A percentile compares a stretch with the other conserved stretches of the same genome.
Conservation (phyloP, 352 stramenopile species). For the Thraustotheca clavata region DNA sequence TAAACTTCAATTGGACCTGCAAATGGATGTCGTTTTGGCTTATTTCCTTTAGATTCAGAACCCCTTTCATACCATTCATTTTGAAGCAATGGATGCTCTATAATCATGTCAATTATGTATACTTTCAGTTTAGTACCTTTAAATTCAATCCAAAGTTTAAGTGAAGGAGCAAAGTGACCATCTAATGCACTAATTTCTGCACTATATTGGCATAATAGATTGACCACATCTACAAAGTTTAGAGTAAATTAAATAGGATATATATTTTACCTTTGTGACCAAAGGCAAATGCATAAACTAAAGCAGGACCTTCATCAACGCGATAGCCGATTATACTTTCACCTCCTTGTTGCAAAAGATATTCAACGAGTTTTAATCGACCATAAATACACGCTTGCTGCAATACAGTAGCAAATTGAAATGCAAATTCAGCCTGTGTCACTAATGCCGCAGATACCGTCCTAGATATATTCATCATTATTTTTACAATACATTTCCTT, state of each 20-base stretch:
- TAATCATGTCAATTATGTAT: too few species aligned
- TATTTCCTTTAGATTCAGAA: not conserved
- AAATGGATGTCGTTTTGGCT: not conserved
- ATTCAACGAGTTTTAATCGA: conserved; percentile 31
- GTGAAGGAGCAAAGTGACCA: conserved; percentile 38
- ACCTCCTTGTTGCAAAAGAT: conserved; percentile 45
- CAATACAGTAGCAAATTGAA: conserved; percentile 56
- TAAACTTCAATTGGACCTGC: conserved; percentile 8
- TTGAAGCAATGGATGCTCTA: not conserved
- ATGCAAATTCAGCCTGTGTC: conserved; percentile 41
- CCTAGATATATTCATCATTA: conserved; percentile 30
- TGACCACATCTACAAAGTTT: conserved; percentile 22
- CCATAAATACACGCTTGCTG: conserved; percentile 53
- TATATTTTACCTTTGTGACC: conserved; percentile 25
- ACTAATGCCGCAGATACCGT: not conserved
- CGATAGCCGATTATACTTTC: conserved; percentile 49
- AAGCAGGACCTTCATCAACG: conserved; percentile 44
- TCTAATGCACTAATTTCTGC: conserved; percentile 44
- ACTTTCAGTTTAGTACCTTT: too few species aligned
- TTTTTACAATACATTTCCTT: not conserved
- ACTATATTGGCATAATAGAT: conserved; percentile 32
- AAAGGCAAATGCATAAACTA: conserved; percentile 59
- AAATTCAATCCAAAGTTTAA: conserved; percentile 58
- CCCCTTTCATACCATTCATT: not conserved
- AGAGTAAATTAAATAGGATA: not conserved